Evolutionary conservation across 23 red algal species (phyloP), one percentile per base, ranked within the genome.

Genomic region (Gracilaria gracilis): DNA sequence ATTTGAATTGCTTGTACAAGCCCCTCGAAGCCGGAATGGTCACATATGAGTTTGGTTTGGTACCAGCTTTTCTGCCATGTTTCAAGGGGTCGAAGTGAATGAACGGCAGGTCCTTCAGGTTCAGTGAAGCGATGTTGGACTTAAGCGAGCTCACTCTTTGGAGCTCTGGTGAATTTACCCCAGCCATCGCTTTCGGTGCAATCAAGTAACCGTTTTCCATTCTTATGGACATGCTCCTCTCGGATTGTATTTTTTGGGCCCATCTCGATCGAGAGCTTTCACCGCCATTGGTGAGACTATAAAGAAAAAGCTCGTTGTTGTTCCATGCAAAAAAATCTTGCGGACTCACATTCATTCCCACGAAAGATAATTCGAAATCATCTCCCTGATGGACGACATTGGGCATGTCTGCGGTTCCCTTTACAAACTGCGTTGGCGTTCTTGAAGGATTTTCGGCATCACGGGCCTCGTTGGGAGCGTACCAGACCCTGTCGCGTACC

Each of bases 341-440:
- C 37, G 79, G 79, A 13, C 54, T 82, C 11, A 62, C 53, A 36
- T 62, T 62, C 51, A 82, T 82, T 29, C 51, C 79, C 20, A 64
- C 79, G 33, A 82, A 82, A 0, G 79, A 82, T 23, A 82, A 42
- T 82, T 82, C 79, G 19, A 82, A 82, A 0, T 82, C 51, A 61
- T 82, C 79, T 8, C 36, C 53, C 9, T 82, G 19, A 21, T 16
- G 36, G 23, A 82, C 79, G 14, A 82, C 23, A 61, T 82, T 65
- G 28, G 47, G 49, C 32, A 31, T 13, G 58, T 82, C 17, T n/a
- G 79, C 27, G 28, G 31, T 48, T 23, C 16, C 35, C 13, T 40
- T 82, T 20, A 82, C 40, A 25, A 59, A 82, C 55, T 82, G 53
- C 8, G 79, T 82, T 34, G 79, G 49, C 0, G 79, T 62, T 62